Conservation (phyloP, 106 monocot species). For the Platanthera guangdongensis region DNA sequence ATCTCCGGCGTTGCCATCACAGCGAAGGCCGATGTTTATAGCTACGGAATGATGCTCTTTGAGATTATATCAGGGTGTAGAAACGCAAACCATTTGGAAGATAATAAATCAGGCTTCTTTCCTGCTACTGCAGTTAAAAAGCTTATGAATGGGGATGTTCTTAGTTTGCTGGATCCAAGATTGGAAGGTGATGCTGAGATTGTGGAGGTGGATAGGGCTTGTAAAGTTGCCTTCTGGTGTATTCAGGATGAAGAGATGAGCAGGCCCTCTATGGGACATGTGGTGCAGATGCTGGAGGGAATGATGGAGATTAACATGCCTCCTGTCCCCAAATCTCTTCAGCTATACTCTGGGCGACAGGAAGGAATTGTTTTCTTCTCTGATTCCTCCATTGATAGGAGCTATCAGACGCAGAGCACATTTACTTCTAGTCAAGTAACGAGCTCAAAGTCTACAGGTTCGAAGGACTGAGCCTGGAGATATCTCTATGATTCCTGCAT, state of each 20-base stretch:
- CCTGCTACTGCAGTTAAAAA: constrained; percentile 5
- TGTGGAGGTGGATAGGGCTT: constrained; percentile 11
- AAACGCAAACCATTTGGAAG: not conserved
- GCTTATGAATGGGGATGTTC: constrained; percentile 8
- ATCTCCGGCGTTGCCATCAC: constrained; percentile 14
- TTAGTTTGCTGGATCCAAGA: constrained; percentile 5
- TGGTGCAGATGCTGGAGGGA: constrained; percentile 29
- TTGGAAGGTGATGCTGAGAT: constrained; percentile 6
- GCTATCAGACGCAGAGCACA: not conserved
- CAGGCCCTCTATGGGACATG: constrained; percentile 17
- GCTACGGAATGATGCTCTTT: constrained; percentile 18
- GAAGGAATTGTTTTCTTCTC: not conserved
- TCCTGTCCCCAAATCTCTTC: constrained; percentile 17
- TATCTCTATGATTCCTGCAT: not conserved
- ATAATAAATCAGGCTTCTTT: not conserved
- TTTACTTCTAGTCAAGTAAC: not conserved
- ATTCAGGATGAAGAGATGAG: constrained; percentile 20
- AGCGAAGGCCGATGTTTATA: constrained; percentile 15
- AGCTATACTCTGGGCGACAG: not conserved
- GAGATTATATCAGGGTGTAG: constrained; percentile 13
- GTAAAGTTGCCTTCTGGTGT: constrained; percentile 20
- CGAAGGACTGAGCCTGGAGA: not conserved
- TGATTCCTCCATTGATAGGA: not conserved
- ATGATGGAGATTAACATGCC: constrained; percentile 16
- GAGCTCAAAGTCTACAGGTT: not conserved